phyloP scores from a whole-genome alignment of 2,329 filamentous ascomycete species.

The Chalaropsis ovoidea region DNA sequence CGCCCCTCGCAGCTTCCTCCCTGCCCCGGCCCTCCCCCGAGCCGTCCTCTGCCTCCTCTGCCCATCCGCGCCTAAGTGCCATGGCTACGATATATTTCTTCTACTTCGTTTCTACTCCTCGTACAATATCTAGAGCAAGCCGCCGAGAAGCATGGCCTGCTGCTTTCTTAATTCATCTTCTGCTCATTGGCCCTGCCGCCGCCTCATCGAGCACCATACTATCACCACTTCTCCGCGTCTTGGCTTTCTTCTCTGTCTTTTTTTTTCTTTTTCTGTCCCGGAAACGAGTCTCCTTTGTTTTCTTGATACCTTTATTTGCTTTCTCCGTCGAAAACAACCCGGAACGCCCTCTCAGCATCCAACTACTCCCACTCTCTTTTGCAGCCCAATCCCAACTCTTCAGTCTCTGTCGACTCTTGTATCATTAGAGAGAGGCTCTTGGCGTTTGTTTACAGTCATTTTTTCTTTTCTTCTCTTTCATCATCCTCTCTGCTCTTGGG shows the following conservation, averaged over 20 bases:
- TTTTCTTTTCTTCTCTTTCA: constrained; percentile 13
- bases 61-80: constrained; percentile 46
- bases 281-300: constrained; percentile 18
- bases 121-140: neutral
- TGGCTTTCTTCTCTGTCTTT: neutral
- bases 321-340: neutral
- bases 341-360: constrained; percentile 19
- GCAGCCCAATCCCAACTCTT: constrained; percentile 16
- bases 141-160: neutral
- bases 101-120: neutral
- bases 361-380: constrained; percentile 23
- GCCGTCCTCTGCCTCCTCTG: constrained; percentile 54
- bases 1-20: constrained; percentile 57
- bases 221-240: constrained; percentile 1
- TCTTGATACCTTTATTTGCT: neutral
- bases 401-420: neutral
- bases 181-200: too few relatives aligned
- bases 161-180: neutral
- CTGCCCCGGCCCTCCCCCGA: constrained; percentile 56
- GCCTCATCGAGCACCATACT: neutral
- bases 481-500: neutral
- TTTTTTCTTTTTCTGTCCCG: constrained; percentile 5
- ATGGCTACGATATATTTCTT: neutral
- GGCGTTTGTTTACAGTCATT: constrained; percentile 18
- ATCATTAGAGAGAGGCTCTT: constrained; percentile 24